These are phyloP conservation scores for Cordyceps javanica DNA, from an alignment of 2,329 filamentous ascomycete species.

Conservation along the genomic window DNA sequence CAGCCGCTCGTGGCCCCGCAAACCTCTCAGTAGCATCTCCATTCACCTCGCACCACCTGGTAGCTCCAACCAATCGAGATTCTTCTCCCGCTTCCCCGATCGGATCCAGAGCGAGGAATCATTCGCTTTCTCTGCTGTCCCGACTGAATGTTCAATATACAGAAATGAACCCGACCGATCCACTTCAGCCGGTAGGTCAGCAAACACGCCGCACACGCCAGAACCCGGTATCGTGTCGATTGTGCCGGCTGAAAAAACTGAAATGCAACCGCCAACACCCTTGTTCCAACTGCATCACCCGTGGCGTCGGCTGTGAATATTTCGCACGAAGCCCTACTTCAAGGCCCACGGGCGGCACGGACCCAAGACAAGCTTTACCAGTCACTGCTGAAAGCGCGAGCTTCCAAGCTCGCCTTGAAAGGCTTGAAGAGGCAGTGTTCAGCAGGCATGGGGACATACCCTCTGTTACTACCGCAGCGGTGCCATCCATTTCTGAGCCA, in stretches of 20 bases:
- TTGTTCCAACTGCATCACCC: neutral
- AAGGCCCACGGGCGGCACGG: neutral
- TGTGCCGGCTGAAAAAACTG: neutral
- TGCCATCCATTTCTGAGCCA: neutral
- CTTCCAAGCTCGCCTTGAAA: neutral
- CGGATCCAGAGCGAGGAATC: neutral
- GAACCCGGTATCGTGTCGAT: neutral
- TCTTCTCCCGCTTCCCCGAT: neutral
- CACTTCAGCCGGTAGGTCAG: neutral
- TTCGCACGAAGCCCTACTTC: neutral
- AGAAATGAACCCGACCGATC: neutral
- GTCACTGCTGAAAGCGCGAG: neutral
- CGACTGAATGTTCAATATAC: neutral
- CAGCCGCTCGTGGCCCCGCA: no score
- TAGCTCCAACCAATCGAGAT: neutral
- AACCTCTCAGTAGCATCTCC: neutral
- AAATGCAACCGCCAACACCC: slow-evolving; percentile 3
- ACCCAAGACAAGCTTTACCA: neutral
- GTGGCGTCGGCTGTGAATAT: neutral
- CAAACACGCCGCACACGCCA: neutral
- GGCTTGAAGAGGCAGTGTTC: neutral
- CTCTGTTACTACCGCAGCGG: neutral
- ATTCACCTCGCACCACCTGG: neutral
- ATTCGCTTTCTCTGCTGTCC: neutral
- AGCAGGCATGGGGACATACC: neutral